Percentiles rank a stretch among this genome's conserved stretches.
Evolutionary conservation across 352 stramenopile species (phyloP).

Genomic region (Aphanomyces cochlioides): DNA sequence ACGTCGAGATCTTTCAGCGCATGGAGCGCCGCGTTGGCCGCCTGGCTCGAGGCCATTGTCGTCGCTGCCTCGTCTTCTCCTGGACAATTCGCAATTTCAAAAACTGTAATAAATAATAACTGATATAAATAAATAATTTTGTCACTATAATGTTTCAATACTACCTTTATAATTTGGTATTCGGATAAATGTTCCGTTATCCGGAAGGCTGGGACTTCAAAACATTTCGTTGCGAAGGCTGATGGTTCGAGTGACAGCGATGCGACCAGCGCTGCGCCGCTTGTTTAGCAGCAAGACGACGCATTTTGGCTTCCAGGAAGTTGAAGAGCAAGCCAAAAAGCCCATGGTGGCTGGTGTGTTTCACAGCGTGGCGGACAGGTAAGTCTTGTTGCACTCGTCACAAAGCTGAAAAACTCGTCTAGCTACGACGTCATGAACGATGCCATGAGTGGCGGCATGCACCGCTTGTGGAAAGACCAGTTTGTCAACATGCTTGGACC

Average conservation of each 20-base stretch:
- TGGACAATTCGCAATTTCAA: no score
- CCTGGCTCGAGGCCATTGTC: no score
- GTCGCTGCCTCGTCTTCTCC: no score
- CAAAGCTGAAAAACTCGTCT: neutral
- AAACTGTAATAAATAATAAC: no score
- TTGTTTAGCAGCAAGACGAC: slow-evolving; percentile 43
- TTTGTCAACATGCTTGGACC: slow-evolving; percentile 88
- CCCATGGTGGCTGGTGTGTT: slow-evolving; percentile 95
- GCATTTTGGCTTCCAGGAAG: slow-evolving; percentile 88
- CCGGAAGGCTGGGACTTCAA: no score
- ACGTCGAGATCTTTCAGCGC: slow-evolving; percentile 7
- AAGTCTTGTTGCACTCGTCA: slow-evolving; percentile 30
- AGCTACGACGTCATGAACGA: slow-evolving; percentile 99
- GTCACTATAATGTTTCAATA: no score
- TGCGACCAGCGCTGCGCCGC: neutral
- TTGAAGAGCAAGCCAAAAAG: slow-evolving; percentile 92
- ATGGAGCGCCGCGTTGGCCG: neutral
- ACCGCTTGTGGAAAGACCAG: slow-evolving; percentile 97
- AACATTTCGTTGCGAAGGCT: neutral
- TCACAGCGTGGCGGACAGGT: slow-evolving; percentile 95
- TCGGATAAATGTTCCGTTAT: no score
- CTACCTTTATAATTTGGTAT: no score
- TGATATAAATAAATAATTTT: no score
- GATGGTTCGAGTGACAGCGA: slow-evolving; percentile 5
- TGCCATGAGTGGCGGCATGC: slow-evolving; percentile 96